A percentile compares a stretch with the other conserved stretches of the same genome.
Evolutionary conservation across 192 early-diverging fungal genomes (phyloP).

Genomic region (Backusella mclennaniae): DNA sequence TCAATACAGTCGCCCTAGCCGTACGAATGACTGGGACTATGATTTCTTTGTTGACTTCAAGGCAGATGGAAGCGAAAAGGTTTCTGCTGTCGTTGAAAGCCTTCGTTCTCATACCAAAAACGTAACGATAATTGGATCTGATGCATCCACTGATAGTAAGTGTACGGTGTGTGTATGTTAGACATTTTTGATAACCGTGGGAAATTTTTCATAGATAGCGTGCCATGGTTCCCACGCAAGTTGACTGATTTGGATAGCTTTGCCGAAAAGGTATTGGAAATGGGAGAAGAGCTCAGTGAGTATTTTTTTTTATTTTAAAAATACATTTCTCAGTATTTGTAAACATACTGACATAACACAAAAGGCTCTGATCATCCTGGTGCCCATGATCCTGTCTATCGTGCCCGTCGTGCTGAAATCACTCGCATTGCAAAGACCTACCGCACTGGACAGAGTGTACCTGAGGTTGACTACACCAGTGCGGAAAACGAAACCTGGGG

Average conservation of each 20-base stretch:
- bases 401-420: constrained; percentile 80
- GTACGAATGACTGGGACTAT: constrained; percentile 76
- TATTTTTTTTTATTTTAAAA: not conserved
- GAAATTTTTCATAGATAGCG: constrained; percentile 31
- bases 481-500: constrained; percentile 86
- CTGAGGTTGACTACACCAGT: constrained; percentile 77
- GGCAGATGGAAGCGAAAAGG: constrained; percentile 57
- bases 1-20: constrained; percentile 70
- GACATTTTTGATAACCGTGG: constrained; percentile 7
- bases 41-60: constrained; percentile 95
- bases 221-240: constrained; percentile 96
- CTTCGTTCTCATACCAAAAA: constrained; percentile 70
- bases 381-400: constrained; percentile 82
- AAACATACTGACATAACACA: not conserved
- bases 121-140: constrained; percentile 62
- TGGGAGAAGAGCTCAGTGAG: constrained; percentile 80
- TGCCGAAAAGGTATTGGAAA: constrained; percentile 88
- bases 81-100: constrained; percentile 57
- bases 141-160: constrained; percentile 41
- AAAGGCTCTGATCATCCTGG: constrained; percentile 90
- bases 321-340: not conserved
- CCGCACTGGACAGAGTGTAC: constrained; percentile 73
- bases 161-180: not conserved
- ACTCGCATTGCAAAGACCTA: constrained; percentile 81
- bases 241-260: constrained; percentile 89